These are phyloP conservation scores for Saccharata proteae DNA, from an alignment of 2,329 filamentous ascomycete species.

Conservation along the genomic window DNA sequence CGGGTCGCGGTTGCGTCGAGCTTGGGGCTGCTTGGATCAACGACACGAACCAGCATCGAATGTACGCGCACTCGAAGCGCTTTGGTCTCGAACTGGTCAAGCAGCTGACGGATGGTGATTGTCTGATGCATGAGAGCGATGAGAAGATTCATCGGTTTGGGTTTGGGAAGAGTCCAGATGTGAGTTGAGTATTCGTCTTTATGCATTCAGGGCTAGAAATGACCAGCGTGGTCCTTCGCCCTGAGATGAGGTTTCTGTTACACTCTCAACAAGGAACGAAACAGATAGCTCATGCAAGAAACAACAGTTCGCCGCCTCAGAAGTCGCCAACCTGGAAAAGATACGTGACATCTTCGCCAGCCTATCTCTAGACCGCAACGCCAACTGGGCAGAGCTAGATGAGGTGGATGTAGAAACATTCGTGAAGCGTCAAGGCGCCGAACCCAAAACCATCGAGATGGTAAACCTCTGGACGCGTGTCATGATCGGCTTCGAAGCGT, in stretches of 20 bases:
- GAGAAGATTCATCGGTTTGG: constrained; percentile 21
- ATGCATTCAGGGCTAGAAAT: no score
- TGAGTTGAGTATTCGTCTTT: no score
- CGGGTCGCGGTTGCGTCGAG: constrained; percentile 31
- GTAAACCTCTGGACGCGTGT: constrained; percentile 36
- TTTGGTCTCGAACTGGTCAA: constrained; percentile 34
- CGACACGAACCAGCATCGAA: constrained; percentile 37
- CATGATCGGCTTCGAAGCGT: constrained; percentile 39
- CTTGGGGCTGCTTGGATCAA: constrained; percentile 51
- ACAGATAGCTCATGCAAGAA: neutral
- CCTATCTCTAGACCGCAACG: neutral
- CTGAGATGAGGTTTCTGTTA: no score
- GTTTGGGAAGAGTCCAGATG: constrained; percentile 20
- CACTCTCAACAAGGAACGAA: constrained; percentile 8
- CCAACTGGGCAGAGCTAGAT: constrained; percentile 18
- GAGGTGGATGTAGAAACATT: constrained; percentile 28
- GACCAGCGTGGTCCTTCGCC: no score
- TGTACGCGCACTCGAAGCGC: constrained; percentile 29
- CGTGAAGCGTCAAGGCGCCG: constrained; percentile 19
- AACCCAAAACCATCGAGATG: constrained; percentile 22
- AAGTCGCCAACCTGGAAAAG: neutral
- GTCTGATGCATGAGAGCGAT: constrained; percentile 29
- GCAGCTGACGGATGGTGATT: constrained; percentile 37
- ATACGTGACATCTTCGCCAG: neutral
- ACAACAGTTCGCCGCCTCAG: neutral